phyloP scores from a whole-genome alignment of 768 basidiomycete species.

The Kwoniella newhampshirensis region DNA sequence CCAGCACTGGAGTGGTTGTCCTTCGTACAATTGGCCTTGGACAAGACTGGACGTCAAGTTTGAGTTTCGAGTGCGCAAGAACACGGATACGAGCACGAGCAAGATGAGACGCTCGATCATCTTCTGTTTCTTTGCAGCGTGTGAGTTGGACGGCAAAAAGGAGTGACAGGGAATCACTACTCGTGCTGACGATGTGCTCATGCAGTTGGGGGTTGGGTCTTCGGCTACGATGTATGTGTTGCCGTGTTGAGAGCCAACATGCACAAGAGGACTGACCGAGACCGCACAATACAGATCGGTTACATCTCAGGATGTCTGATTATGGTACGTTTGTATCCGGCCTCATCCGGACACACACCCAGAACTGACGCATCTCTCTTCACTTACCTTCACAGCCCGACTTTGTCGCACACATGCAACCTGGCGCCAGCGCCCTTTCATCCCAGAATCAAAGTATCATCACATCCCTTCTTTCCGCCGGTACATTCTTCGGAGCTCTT shows the following conservation, averaged over 20 bases:
- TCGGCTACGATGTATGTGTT: conserved; percentile 24
- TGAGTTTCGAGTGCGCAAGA: too few relatives aligned
- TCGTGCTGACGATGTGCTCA: background rate
- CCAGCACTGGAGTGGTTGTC: too few relatives aligned
- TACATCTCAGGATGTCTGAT: conserved; percentile 67
- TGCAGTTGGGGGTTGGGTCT: conserved; percentile 23
- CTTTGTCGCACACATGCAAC: conserved; percentile 69
- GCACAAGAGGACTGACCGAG: background rate
- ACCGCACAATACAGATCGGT: conserved; percentile 16
- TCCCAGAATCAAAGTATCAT: conserved; percentile 72
- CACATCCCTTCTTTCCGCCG: conserved; percentile 73
- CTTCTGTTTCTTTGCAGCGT: conserved; percentile 19
- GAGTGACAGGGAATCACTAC: too few relatives aligned
- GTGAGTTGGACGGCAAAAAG: conserved; percentile 11
- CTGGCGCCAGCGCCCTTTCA: conserved; percentile 57
- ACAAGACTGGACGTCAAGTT: too few relatives aligned
- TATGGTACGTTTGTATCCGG: conserved; percentile 52
- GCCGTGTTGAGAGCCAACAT: background rate
- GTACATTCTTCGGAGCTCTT: conserved; percentile 52
- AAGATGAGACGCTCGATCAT: conserved; percentile 16
- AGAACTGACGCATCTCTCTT: background rate
- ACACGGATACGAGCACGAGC: too few relatives aligned
- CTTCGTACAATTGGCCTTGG: too few relatives aligned
- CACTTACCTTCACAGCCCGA: conserved; percentile 57
- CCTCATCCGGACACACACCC: background rate